A percentile compares a stretch with the other conserved stretches of the same genome.
Evolutionary conservation across 805 yeast genomes (phyloP).

Genomic region (Metschnikowia drakensbergensis): DNA sequence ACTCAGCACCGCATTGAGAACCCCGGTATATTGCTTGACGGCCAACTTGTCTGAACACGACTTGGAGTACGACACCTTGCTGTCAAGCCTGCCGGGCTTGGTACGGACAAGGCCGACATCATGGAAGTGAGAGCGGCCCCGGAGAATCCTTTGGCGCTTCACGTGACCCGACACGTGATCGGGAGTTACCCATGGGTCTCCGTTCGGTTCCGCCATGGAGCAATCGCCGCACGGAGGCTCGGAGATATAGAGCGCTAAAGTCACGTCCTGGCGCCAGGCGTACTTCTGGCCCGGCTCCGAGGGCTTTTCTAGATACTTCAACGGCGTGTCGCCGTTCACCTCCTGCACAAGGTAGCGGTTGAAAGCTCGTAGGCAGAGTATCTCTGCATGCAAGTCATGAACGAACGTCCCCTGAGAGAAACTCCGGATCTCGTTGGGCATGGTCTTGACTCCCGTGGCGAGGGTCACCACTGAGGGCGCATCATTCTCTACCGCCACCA

Average conservation of each 20-base stretch:
- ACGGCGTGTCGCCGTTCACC: constrained; percentile 14
- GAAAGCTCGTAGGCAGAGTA: constrained; percentile 66
- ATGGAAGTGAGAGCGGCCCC: constrained; percentile 65
- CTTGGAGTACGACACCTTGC: constrained; percentile 67
- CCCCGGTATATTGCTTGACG: constrained; percentile 54
- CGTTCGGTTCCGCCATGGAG: constrained; percentile 47
- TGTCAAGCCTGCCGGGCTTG: constrained; percentile 87
- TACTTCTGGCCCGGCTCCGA: constrained; percentile 16
- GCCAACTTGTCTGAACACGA: constrained; percentile 87
- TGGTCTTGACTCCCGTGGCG: constrained; percentile 81
- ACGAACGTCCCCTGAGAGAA: constrained; percentile 56
- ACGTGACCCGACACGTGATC: background rate
- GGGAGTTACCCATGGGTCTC: constrained; percentile 13
- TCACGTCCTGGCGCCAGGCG: constrained; percentile 22
- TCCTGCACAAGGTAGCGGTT: constrained; percentile 58
- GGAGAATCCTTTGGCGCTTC: constrained; percentile 16
- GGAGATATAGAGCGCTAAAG: constrained; percentile 60
- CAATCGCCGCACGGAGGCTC: constrained; percentile 93
- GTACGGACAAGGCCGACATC: constrained; percentile 71
- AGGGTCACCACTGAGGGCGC: constrained; percentile 42
- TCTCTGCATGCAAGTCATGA: constrained; percentile 92
- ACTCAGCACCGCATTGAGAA: constrained; percentile 46
- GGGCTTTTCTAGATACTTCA: constrained; percentile 13
- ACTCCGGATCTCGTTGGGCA: constrained; percentile 50
- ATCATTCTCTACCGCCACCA: constrained; percentile 44